A percentile compares a stretch with the other conserved stretches of the same genome.
These are phyloP conservation scores for Apiotrichum siamense DNA, from an alignment of 1,284 basidiomycete species.

Conservation along the genomic window DNA sequence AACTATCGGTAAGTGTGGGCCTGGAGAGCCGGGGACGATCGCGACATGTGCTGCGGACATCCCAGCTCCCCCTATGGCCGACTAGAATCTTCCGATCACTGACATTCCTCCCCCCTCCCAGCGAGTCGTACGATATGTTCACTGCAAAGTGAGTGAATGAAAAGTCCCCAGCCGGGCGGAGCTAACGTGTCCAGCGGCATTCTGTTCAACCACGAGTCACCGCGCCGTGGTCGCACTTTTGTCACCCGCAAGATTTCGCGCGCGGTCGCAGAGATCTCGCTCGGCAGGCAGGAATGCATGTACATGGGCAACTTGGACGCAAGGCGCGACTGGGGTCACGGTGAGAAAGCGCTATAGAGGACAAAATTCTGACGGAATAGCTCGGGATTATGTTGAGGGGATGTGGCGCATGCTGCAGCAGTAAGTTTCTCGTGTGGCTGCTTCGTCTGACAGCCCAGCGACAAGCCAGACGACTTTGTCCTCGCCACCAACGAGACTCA, in stretches of 20 bases:
- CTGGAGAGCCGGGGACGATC: not conserved
- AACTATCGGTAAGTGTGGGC: constrained; percentile 17
- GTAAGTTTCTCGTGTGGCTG: constrained; percentile 33
- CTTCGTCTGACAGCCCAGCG: not conserved
- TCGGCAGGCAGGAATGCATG: constrained; percentile 76
- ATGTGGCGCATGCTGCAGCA: constrained; percentile 96
- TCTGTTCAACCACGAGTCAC: constrained; percentile 90
- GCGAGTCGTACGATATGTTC: constrained; percentile 87
- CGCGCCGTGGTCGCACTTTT: constrained; percentile 81
- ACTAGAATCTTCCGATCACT: not conserved
- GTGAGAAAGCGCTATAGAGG: constrained; percentile 46
- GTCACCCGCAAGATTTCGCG: constrained; percentile 87
- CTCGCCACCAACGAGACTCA: constrained; percentile 90
- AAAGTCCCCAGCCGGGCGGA: too few relatives aligned
- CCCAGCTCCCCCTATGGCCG: too few relatives aligned
- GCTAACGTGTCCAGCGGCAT: constrained; percentile 76
- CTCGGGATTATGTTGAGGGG: constrained; percentile 80
- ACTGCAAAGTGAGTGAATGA: constrained; percentile 44
- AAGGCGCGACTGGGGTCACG: constrained; percentile 89
- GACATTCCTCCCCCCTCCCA: too few relatives aligned
- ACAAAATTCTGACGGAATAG: constrained; percentile 45
- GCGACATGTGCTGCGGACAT: too few relatives aligned
- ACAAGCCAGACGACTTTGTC: constrained; percentile 70
- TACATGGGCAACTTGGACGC: constrained; percentile 88
- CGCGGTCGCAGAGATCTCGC: constrained; percentile 77